Percentiles rank a stretch among this genome's conserved stretches.
Evolutionary conservation across 352 stramenopile genomes (phyloP).

Genomic region (Pythium folliculosum): DNA sequence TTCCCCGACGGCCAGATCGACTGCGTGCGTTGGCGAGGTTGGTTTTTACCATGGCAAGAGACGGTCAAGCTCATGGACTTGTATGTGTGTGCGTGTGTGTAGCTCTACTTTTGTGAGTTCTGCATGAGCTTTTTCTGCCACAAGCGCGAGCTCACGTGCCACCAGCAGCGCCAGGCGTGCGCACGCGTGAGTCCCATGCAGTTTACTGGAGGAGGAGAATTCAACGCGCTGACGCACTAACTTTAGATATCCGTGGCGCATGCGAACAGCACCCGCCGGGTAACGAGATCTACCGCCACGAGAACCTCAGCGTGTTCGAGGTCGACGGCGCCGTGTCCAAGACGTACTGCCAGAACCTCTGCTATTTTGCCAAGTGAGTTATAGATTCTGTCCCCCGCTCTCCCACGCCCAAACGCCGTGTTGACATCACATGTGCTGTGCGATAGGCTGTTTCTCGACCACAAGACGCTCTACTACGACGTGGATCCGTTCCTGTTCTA

Average conservation of each 20-base stretch:
- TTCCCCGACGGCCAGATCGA: slow-evolving; percentile 85
- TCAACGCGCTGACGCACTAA: no score
- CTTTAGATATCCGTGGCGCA: not conserved
- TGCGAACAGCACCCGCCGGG: slow-evolving; percentile 62
- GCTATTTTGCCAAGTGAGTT: slow-evolving; percentile 96
- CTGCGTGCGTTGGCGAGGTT: slow-evolving; percentile 43
- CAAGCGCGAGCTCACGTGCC: slow-evolving; percentile 66
- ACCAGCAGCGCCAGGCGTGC: slow-evolving; percentile 69
- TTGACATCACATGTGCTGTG: not conserved
- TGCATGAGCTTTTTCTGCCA: slow-evolving; percentile 88
- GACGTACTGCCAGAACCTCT: slow-evolving; percentile 99
- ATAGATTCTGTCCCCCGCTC: not conserved
- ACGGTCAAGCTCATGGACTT: not conserved
- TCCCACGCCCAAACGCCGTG: not conserved
- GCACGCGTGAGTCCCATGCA: slow-evolving; percentile 45
- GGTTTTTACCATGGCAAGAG: not conserved
- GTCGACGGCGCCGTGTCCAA: slow-evolving; percentile 96
- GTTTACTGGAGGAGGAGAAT: not conserved
- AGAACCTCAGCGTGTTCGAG: slow-evolving; percentile 95
- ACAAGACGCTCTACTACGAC: slow-evolving; percentile 99
- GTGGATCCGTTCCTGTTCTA: slow-evolving; percentile 99
- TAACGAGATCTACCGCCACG: slow-evolving; percentile 94
- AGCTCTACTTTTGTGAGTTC: slow-evolving; percentile 91
- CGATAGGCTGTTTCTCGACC: slow-evolving; percentile 95
- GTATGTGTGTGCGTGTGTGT: not conserved